Percentiles rank a stretch among this genome's conserved stretches.
Evolutionary conservation across 371 early-diverging fungal species (phyloP).

Genomic region (Apophysomyces ossiformis): DNA sequence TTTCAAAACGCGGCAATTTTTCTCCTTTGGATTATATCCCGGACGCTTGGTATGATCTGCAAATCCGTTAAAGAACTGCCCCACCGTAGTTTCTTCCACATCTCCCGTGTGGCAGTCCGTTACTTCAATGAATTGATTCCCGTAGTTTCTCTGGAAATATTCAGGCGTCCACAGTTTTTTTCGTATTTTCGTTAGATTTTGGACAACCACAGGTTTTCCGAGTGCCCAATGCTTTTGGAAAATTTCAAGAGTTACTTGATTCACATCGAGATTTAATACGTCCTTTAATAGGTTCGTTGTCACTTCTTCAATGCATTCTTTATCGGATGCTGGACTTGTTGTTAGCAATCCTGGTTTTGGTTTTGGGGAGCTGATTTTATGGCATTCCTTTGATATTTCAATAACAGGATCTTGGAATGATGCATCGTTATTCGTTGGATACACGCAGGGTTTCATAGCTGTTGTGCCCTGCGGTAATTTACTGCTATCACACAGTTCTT

Average conservation of each 20-base stretch:
- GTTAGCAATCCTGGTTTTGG: no score
- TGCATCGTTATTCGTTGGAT: background rate
- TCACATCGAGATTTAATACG: slow-evolving; percentile 1
- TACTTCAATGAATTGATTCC: slow-evolving; percentile 37
- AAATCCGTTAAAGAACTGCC: slow-evolving; percentile 53
- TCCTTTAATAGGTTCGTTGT: background rate
- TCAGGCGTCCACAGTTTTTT: slow-evolving; percentile 45
- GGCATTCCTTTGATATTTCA: background rate
- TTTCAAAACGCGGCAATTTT: slow-evolving; percentile 31
- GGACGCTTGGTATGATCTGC: slow-evolving; percentile 16
- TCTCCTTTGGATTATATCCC: background rate
- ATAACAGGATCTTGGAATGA: background rate
- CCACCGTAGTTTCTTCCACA: slow-evolving; percentile 22
- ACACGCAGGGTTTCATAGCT: background rate
- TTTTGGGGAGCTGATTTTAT: no score
- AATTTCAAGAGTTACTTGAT: slow-evolving; percentile 18
- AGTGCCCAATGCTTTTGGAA: slow-evolving; percentile 48
- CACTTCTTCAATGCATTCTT: no score
- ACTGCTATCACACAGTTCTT: no score
- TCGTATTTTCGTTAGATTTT: slow-evolving; percentile 23
- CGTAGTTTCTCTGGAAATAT: slow-evolving; percentile 39
- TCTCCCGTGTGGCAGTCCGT: slow-evolving; percentile 45
- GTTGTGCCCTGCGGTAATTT: no score
- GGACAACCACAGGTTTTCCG: slow-evolving; percentile 46
- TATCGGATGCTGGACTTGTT: no score